Base-by-base conservation (phyloP, 179 eudicot species). In the Drosera spatulata region DNA sequence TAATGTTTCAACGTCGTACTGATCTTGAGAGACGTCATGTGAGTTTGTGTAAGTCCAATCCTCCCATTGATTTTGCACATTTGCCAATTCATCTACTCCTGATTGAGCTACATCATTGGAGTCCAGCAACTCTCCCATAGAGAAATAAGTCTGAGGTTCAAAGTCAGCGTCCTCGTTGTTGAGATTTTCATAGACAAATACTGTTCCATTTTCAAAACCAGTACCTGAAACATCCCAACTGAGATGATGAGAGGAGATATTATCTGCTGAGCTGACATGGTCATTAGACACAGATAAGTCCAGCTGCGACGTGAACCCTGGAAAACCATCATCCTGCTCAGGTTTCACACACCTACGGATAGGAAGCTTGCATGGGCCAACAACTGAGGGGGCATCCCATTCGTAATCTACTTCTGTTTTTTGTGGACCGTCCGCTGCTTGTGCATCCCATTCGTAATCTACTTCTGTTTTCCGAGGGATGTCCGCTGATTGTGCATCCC, bases 61-160 rank as follows among this genome's bases (percentile, higher is more conserved):
- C 10, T 73, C 81, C 81, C 77, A 75, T 15, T 49, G 73, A 65
- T 56, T 76, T 0, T 55, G 9, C 13, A 54, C 55, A 54, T 65
- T 55, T 63, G 61, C 78, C 4, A 71, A 59, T 51, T 67, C 85
- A 61, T 39, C 73, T 47, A 53, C 80, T 48, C 52, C 82, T 55
- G 75, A 48, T 66, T 61, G 78, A 60, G 66, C 76, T 61, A 72
- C 80, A 56, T 82, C 96, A 72, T 86, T 94, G 45, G 83, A 59
- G 50, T 79, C 86, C 72, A 93, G 79, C 81, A 90, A 67, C 77
- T 93, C 97, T 2, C 81, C 81, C 50, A 85, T 85, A 22, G 99
- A 86, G 73, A 90, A 90, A 74, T 81, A 89, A 48, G 99, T 93
- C 68, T 93, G 99, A 13, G 98, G 98, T 68, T 93, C 96, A 75